phyloP scores from a whole-genome alignment of 805 yeast genomes.

The Candida insectalens region DNA sequence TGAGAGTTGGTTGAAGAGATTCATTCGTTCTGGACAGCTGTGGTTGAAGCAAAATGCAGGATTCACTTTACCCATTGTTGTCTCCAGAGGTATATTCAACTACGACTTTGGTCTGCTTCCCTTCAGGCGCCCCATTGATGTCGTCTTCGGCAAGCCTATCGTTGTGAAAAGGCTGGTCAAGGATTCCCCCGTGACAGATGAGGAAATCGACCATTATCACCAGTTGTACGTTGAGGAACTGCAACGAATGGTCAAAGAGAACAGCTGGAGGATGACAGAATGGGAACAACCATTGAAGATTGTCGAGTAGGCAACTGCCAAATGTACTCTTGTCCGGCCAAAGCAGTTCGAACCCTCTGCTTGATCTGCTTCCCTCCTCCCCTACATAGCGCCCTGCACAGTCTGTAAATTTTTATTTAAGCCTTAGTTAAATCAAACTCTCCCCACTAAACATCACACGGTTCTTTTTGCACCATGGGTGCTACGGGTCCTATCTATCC shows the following conservation, averaged over 20 bases:
- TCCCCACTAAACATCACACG: no score
- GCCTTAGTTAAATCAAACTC: no score
- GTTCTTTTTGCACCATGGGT: no score
- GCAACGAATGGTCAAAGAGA: slow-evolving; percentile 49
- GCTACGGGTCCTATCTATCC: no score
- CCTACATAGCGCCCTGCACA: no score
- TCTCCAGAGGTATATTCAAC: slow-evolving; percentile 86
- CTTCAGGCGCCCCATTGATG: slow-evolving; percentile 64
- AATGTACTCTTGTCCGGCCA: no score
- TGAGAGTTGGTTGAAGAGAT: slow-evolving; percentile 22
- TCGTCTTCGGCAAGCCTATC: slow-evolving; percentile 60
- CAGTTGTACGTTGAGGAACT: slow-evolving; percentile 55
- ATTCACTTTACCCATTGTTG: slow-evolving; percentile 82
- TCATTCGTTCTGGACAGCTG: slow-evolving; percentile 48
- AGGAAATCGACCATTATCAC: slow-evolving; percentile 61
- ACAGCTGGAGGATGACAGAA: slow-evolving; percentile 40
- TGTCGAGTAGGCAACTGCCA: slow-evolving; percentile 28
- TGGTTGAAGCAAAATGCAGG: slow-evolving; percentile 65
- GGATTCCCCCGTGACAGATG: slow-evolving; percentile 18
- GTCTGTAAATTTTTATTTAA: no score
- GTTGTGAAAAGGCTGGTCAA: slow-evolving; percentile 22
- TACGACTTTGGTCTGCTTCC: slow-evolving; percentile 88
- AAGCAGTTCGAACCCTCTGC: no score
- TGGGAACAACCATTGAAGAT: slow-evolving; percentile 36
- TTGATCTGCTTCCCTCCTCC: no score